A percentile compares a stretch with the other conserved stretches of the same genome.
phyloP scores from a whole-genome alignment of 2,329 filamentous ascomycete genomes.

The Shiraia sp. region DNA sequence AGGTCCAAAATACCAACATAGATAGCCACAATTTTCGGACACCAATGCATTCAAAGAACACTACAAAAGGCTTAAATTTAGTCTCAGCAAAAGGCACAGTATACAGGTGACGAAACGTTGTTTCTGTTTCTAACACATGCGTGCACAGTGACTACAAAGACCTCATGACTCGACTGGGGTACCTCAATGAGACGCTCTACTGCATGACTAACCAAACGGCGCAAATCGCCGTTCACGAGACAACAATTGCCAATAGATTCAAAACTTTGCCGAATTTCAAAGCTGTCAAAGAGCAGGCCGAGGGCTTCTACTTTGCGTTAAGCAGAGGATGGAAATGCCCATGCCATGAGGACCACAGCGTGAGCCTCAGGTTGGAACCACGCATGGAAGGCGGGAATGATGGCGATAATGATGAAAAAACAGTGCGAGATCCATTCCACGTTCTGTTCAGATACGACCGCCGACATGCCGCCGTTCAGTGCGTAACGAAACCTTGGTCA shows the following conservation, averaged over 20 bases:
- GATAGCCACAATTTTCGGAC: conserved; percentile 27
- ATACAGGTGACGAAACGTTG: background rate
- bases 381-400: conserved; percentile 16
- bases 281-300: conserved; percentile 20
- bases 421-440: conserved; percentile 18
- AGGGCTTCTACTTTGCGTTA: conserved; percentile 21
- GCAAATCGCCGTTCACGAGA: conserved; percentile 16
- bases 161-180: conserved; percentile 24
- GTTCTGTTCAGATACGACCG: conserved; percentile 22
- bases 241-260: conserved; percentile 1
- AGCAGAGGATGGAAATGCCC: conserved; percentile 25
- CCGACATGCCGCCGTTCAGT: background rate
- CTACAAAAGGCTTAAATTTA: conserved; percentile 35
- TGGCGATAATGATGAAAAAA: conserved; percentile 15
- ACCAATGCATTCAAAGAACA: conserved; percentile 29
- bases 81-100: conserved; percentile 20
- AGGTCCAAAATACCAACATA: no score
- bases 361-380: conserved; percentile 26
- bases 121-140: background rate
- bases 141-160: conserved; percentile 22
- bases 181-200: conserved; percentile 22
- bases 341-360: conserved; percentile 27
- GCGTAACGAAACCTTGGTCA: conserved; percentile 11
- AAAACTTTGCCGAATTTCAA: conserved; percentile 23
- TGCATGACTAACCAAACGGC: conserved; percentile 29